Conservation (phyloP, 2,329 filamentous ascomycete species). For the Trichoderma asperellum region DNA sequence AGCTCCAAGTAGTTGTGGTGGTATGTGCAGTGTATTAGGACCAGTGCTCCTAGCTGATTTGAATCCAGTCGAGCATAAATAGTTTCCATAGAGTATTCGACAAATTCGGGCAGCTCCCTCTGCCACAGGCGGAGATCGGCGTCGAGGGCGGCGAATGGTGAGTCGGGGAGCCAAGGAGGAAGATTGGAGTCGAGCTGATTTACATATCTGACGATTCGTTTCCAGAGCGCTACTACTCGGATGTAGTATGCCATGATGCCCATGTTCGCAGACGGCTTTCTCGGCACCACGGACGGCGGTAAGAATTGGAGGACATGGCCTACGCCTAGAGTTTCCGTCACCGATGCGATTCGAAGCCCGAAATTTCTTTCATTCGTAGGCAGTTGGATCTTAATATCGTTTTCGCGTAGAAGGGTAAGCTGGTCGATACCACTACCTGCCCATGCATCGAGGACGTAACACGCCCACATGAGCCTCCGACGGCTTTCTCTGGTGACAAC, state of each 20-base stretch:
- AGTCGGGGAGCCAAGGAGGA: constrained; percentile 50
- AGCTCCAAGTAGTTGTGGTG: constrained; percentile 52
- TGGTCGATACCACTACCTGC: constrained; percentile 47
- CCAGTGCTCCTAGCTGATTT: constrained; percentile 50
- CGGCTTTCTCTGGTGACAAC: constrained; percentile 46
- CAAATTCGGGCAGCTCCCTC: constrained; percentile 48
- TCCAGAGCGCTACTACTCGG: constrained; percentile 48
- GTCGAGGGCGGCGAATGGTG: constrained; percentile 48
- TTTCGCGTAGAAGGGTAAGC: constrained; percentile 45
- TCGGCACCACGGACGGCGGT: constrained; percentile 45
- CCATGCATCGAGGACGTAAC: constrained; percentile 48
- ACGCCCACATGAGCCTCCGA: constrained; percentile 49
- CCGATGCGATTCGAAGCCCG: constrained; percentile 46
- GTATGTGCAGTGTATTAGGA: constrained; percentile 52
- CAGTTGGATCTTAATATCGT: constrained; percentile 48
- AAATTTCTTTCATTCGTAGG: constrained; percentile 48
- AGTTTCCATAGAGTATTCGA: constrained; percentile 49
- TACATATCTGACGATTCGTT: constrained; percentile 48
- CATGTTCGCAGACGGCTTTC: constrained; percentile 48
- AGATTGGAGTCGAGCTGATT: constrained; percentile 46
- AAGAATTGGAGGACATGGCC: constrained; percentile 48
- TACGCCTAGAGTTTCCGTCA: constrained; percentile 47
- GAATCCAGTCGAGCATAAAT: constrained; percentile 53
- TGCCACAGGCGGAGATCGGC: constrained; percentile 48
- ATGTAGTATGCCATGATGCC: constrained; percentile 51